Evolutionary conservation across 805 yeast genomes (phyloP), one percentile per base, ranked within the genome.

Genomic region (Ogataea saltuana): DNA sequence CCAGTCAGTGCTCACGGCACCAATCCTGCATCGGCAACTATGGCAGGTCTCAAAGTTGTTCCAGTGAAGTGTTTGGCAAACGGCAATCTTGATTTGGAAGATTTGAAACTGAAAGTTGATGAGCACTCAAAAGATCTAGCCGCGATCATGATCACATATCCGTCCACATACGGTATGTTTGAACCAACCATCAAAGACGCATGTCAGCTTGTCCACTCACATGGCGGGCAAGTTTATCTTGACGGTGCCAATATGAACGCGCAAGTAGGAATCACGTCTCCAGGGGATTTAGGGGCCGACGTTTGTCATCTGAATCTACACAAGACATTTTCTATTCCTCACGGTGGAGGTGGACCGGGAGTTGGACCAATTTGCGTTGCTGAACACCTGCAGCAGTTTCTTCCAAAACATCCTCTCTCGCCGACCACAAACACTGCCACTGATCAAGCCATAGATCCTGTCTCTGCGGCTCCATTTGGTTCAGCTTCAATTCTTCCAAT

Each of bases 181-280:
- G 99, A 91, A 67, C 97, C 96, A 9, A 87, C 89, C 43, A 86
- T 93, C 45, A 82, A 78, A 61, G 73, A 75, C 39, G 97, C 97
- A 19, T 85, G 90, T 56, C 85, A 86, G n/a, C 72, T 82, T 45
- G 87, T 91, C 27, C 99, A 93, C 64, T 55, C 67, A 15, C 65
- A 83, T 57, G 98, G 99, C 44, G 99, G 97, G 19, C 96, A 90
- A 67, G 98, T 93, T 16, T 93, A 93, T 69, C 72, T 91, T 69
- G 99, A 93, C 68, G 99, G 99, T 64, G 99, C 99, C 44, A 93
- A 93, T 69, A 93, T 93, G 99, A 93, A 93, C 64, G 99, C 99
- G 0, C 99, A 93, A 70, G 96, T 93, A 37, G 99, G 99, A 11
- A 74, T 93, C 47, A 91, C 98, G 0, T 86, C 96, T 6, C 98